A percentile compares a stretch with the other conserved stretches of the same genome.
These are phyloP conservation scores for Fusarium sp. DNA, from an alignment of 2,329 filamentous ascomycete genomes.

Conservation along the genomic window DNA sequence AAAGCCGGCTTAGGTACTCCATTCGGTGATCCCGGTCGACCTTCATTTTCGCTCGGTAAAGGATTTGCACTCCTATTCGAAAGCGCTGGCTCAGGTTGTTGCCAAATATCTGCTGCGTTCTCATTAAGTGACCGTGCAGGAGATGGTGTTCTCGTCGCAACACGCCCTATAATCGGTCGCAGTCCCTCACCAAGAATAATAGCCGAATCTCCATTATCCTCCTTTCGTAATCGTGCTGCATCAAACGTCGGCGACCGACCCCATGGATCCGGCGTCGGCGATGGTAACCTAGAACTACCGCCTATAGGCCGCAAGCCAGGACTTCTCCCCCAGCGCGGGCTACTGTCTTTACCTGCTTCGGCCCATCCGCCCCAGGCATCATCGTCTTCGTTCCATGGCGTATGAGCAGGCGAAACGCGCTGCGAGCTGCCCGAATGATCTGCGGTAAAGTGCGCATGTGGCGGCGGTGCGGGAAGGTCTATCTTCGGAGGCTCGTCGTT, in stretches of 20 bases:
- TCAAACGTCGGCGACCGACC: constrained; percentile 42
- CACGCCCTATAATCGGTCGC: constrained; percentile 23
- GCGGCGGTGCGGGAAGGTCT: constrained; percentile 52
- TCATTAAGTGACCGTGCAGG: constrained; percentile 25
- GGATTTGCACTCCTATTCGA: constrained; percentile 25
- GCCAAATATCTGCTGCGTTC: constrained; percentile 39
- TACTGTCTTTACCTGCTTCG: constrained; percentile 45
- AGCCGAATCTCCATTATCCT: constrained; percentile 49
- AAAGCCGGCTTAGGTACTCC: constrained; percentile 33
- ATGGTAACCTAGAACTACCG: constrained; percentile 45
- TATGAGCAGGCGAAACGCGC: constrained; percentile 39
- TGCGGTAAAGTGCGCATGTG: constrained; percentile 49
- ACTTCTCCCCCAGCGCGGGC: constrained; percentile 51
- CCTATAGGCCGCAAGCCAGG: constrained; percentile 49
- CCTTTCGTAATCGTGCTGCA: constrained; percentile 26
- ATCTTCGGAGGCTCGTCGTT: constrained; percentile 53
- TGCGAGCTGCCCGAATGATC: constrained; percentile 44
- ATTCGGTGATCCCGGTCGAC: constrained; percentile 37
- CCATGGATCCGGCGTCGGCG: constrained; percentile 47
- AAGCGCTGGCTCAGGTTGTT: constrained; percentile 12
- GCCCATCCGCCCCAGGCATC: constrained; percentile 55
- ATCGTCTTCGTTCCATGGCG: constrained; percentile 52
- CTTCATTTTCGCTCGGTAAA: constrained; percentile 26
- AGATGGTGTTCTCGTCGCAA: constrained; percentile 29
- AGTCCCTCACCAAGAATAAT: constrained; percentile 45